phyloP scores from a whole-genome alignment of 2,329 filamentous ascomycete genomes.

The Leptographium procerum region DNA sequence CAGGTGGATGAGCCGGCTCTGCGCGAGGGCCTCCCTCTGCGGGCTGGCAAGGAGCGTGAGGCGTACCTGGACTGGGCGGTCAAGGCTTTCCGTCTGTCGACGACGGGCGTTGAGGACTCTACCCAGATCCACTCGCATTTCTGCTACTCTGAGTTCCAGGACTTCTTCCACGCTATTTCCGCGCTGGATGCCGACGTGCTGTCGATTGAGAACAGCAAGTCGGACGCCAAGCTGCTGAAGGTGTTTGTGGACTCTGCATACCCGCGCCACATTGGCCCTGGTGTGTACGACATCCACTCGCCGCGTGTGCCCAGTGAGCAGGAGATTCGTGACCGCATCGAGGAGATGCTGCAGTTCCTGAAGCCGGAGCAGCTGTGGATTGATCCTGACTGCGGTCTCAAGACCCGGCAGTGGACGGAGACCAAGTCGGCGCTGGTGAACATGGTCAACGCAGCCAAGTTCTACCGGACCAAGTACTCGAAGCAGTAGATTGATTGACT shows the following conservation, averaged over 20 bases:
- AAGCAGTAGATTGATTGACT: conserved; percentile 25
- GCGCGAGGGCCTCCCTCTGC: conserved; percentile 97
- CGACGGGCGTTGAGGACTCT: conserved; percentile 82
- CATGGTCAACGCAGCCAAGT: conserved; percentile 98
- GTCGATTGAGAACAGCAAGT: conserved; percentile 99
- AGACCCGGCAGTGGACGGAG: conserved; percentile 98
- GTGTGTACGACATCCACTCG: conserved; percentile 99
- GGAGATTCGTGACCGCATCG: conserved; percentile 96
- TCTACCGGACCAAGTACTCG: conserved; percentile 81
- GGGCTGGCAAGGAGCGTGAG: conserved; percentile 85
- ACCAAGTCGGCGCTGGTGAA: conserved; percentile 92
- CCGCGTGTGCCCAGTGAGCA: conserved; percentile 93
- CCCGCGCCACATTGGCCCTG: conserved; percentile 94
- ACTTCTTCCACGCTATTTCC: conserved; percentile 99
- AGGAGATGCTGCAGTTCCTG: conserved; percentile 96
- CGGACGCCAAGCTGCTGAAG: conserved; percentile 95
- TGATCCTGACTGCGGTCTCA: conserved; percentile 98
- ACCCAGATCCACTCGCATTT: conserved; percentile 99
- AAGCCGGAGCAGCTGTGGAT: conserved; percentile 99
- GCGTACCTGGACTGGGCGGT: conserved; percentile 97
- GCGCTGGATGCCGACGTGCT: conserved; percentile 96
- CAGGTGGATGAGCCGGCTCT: conserved; percentile 99
- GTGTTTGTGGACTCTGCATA: conserved; percentile 97
- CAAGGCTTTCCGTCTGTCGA: conserved; percentile 93
- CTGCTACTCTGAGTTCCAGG: conserved; percentile 99